phyloP scores from a whole-genome alignment of 208 protist species.

The Leishmania lainsoni region DNA sequence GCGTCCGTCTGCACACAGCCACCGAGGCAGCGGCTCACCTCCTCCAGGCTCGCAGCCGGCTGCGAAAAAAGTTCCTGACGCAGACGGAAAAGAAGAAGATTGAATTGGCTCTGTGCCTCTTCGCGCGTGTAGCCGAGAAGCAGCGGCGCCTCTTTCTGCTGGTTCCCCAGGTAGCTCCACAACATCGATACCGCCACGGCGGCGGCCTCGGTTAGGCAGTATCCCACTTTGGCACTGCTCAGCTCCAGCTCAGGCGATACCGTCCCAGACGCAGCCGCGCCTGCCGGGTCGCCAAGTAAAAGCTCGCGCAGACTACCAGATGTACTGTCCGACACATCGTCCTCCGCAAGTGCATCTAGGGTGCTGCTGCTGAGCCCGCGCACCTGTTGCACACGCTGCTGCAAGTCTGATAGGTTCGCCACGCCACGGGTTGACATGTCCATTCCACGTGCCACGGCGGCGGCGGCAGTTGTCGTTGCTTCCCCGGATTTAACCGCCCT shows the following conservation, averaged over 20 bases:
- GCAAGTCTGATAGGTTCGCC: slow-evolving; percentile 28
- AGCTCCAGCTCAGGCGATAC: slow-evolving; percentile 25
- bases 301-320: slow-evolving; percentile 21
- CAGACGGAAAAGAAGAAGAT: slow-evolving; percentile 43
- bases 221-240: slow-evolving; percentile 36
- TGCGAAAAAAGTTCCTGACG: slow-evolving; percentile 51
- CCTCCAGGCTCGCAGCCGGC: slow-evolving; percentile 32
- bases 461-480: not conserved
- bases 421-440: slow-evolving; percentile 17
- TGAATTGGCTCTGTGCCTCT: slow-evolving; percentile 37
- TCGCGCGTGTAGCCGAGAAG: slow-evolving; percentile 31
- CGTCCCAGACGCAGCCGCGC: not conserved
- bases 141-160: slow-evolving; percentile 31
- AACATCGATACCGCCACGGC: slow-evolving; percentile 57
- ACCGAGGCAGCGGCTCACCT: slow-evolving; percentile 46
- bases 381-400: slow-evolving; percentile 33
- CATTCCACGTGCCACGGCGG: slow-evolving; percentile 1
- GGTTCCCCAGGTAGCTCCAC: slow-evolving; percentile 31
- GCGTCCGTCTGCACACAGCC: slow-evolving; percentile 23
- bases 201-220: slow-evolving; percentile 42
- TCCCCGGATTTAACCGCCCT: slow-evolving; percentile 9
- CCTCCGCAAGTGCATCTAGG: slow-evolving; percentile 26
- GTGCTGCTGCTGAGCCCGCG: slow-evolving; percentile 35
- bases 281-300: slow-evolving; percentile 10
- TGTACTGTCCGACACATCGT: slow-evolving; percentile 27